A percentile compares a stretch with the other conserved stretches of the same genome.
phyloP scores from a whole-genome alignment of 306 rosid species.

The Lathyrus oleraceus region DNA sequence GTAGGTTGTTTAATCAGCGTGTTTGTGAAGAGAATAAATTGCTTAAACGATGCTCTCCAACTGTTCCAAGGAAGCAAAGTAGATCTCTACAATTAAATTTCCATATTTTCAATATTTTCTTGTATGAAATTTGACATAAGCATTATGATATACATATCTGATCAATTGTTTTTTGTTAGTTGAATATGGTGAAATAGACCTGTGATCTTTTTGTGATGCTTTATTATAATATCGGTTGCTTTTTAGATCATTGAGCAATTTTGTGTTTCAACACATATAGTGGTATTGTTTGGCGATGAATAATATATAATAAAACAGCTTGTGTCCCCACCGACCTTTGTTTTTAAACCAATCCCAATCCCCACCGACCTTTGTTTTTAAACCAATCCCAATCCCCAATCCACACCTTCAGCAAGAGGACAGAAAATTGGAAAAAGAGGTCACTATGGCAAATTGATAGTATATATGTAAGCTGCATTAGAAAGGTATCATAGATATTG shows the following conservation, averaged over 20 bases:
- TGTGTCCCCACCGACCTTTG: neutral
- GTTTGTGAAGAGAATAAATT: constrained; percentile 37
- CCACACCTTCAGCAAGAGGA: neutral
- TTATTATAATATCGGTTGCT: constrained; percentile 20
- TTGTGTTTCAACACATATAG: neutral
- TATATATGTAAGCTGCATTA: neutral
- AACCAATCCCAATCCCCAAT: neutral
- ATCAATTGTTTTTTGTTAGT: constrained; percentile 21
- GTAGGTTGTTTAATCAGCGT: constrained; percentile 34
- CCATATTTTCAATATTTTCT: constrained; percentile 8
- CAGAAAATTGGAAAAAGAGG: neutral
- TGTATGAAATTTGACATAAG: constrained; percentile 15
- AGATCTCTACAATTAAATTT: neutral
- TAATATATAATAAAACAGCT: neutral
- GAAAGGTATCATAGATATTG: neutral
- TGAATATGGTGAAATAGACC: constrained; percentile 26
- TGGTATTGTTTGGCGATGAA: neutral
- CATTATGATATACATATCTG: constrained; percentile 11
- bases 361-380: neutral
- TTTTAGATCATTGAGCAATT: constrained; percentile 16
- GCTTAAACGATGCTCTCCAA: constrained; percentile 27
- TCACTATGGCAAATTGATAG: neutral
- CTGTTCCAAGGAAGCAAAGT: constrained; percentile 27
- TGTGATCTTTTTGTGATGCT: constrained; percentile 13
- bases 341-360: neutral